Base-by-base conservation (phyloP, 257 asterid species). In the Fraxinus pennsylvanica region DNA sequence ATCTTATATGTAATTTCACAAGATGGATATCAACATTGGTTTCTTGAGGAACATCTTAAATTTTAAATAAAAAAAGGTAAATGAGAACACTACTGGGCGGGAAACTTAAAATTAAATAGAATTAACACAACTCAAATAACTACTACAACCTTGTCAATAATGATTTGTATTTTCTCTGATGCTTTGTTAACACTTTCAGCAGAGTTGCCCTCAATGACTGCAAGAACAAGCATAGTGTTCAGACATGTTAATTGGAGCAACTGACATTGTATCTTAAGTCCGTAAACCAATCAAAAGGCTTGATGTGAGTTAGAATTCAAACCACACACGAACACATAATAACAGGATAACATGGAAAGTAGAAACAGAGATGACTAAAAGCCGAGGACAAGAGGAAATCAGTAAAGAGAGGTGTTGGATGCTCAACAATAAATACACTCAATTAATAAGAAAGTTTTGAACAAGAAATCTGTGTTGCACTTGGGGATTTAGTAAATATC, bases 191-290 rank as follows among this genome's bases (percentile, higher is more conserved):
- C 89, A 87, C 88, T 87, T 87, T 90, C 97, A 82, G 89, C 84
- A 68, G 94, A 91, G 86, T 19, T 80, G 71, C 99, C 97, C 89
- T 95, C 92, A 71, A 93, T 86, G 78, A 80, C 98, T 95, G 94
- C 87, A 86, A 83, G 39, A 81, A 77, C 78, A 72, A 75, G 80
- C 82, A 78, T 57, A 78, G 69, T 74, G 50, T 65, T 74, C 78
- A 75, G 68, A 27, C 75, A 73, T 76, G 75, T 32, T 61, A 43
- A 65, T 50, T 79, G 39, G 54, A 65, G 22, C 43, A 38, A 38
- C 9, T 38, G 50, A 43, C 71, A 61, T 65, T 69, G 65, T 68
- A 50, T 72, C 67, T 17, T 76, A 19, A 71, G 27, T 85, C 59
- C 27, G 13, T 38, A 32, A 12, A 69, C 36, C 54, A 68, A 61